Evolutionary conservation across 768 basidiomycete species (phyloP).

Genomic region (Boletus subcaerulescens): DNA sequence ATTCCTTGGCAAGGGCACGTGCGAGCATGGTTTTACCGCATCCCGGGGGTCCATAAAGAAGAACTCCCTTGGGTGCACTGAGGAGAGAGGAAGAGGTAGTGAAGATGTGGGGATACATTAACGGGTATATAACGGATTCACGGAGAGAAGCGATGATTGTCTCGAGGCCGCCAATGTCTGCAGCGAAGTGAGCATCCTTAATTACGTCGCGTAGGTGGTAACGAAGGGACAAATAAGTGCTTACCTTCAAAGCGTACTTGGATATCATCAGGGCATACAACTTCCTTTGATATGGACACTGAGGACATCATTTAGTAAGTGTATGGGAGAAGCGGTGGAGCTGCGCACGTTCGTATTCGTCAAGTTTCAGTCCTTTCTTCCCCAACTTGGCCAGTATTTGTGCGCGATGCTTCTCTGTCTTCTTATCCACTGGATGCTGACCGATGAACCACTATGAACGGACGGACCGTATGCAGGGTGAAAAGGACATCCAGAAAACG

Average conservation of each 20-base stretch:
- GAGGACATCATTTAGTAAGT: not conserved
- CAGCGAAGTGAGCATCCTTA: not conserved
- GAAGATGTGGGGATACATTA: constrained; percentile 89
- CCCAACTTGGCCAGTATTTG: constrained; percentile 70
- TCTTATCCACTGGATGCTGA: constrained; percentile 48
- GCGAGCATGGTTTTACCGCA: constrained; percentile 99
- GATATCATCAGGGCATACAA: constrained; percentile 92
- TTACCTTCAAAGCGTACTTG: constrained; percentile 68
- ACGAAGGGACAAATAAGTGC: constrained; percentile 10
- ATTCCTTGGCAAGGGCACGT: constrained; percentile 95
- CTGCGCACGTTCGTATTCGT: constrained; percentile 85
- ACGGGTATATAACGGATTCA: constrained; percentile 94
- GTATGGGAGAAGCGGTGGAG: not conserved
- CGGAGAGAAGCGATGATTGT: constrained; percentile 84
- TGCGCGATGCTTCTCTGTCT: constrained; percentile 64
- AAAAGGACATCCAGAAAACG: not conserved
- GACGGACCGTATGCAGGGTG: not conserved
- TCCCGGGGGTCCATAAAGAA: constrained; percentile 94
- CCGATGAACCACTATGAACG: constrained; percentile 62
- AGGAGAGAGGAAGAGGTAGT: constrained; percentile 75
- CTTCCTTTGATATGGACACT: constrained; percentile 88
- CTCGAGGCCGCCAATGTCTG: constrained; percentile 93
- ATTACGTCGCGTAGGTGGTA: not conserved
- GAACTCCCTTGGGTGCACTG: constrained; percentile 91
- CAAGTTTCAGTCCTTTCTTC: constrained; percentile 69